phyloP scores from a whole-genome alignment of 176 grass and related monocot genomes.

The Ananas comosus region DNA sequence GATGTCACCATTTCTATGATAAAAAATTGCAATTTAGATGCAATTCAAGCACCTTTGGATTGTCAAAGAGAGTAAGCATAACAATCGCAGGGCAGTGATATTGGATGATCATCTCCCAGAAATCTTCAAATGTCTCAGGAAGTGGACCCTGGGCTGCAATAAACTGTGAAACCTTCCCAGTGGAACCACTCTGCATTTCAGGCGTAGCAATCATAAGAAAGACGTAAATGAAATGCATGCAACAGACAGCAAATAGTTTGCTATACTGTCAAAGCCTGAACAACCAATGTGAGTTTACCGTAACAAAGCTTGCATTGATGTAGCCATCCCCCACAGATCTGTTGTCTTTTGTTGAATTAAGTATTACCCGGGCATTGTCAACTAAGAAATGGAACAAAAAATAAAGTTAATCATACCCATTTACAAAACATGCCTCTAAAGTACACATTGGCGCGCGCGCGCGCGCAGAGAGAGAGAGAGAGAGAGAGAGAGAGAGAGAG shows the following conservation, averaged over 20 bases:
- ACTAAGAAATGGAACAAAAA: conserved; percentile 23
- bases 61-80: conserved; percentile 77
- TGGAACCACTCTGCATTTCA: conserved; percentile 18
- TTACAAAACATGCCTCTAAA: neutral
- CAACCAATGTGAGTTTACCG: conserved; percentile 27
- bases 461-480: no score
- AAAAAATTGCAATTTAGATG: neutral
- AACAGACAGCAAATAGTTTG: neutral
- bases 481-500: no score
- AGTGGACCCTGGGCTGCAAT: conserved; percentile 93
- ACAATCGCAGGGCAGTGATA: conserved; percentile 76
- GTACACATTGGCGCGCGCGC: neutral
- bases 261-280: neutral
- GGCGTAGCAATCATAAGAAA: neutral
- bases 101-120: conserved; percentile 92
- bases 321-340: conserved; percentile 35
- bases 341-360: conserved; percentile 22
- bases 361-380: conserved; percentile 43
- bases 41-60: conserved; percentile 36
- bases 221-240: neutral
- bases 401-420: conserved; percentile 13
- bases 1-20: neutral
- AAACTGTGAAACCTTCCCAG: conserved; percentile 32
- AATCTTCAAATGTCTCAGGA: conserved; percentile 59
- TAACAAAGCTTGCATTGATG: conserved; percentile 87